Evolutionary conservation across 768 basidiomycete species (phyloP).

Genomic region (Auricularia sp.): DNA sequence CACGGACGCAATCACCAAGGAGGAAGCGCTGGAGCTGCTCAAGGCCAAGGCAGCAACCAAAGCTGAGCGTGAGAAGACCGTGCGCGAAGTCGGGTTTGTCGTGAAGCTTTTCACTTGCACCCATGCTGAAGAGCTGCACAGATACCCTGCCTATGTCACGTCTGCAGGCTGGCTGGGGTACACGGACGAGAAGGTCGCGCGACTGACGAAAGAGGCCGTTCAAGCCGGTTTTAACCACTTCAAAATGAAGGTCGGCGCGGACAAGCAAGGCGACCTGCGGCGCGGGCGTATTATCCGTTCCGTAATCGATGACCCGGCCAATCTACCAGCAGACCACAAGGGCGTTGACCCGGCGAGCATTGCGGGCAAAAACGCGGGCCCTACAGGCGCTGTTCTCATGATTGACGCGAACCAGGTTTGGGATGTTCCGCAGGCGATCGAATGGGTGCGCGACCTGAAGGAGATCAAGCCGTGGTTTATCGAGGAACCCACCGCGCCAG

Average conservation of each 20-base stretch:
- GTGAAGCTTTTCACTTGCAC: background rate
- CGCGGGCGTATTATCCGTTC: conserved; percentile 84
- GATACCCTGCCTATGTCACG: conserved; percentile 91
- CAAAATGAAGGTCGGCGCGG: conserved; percentile 96
- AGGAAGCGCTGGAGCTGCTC: conserved; percentile 78
- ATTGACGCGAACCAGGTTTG: conserved; percentile 96
- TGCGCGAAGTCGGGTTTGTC: conserved; percentile 53
- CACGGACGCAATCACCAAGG: conserved; percentile 83
- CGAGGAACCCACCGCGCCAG: conserved; percentile 88
- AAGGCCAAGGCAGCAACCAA: conserved; percentile 68
- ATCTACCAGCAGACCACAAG: conserved; percentile 50
- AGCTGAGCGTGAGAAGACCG: conserved; percentile 65
- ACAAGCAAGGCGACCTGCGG: conserved; percentile 71
- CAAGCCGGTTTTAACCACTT: conserved; percentile 91
- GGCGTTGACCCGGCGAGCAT: conserved; percentile 51
- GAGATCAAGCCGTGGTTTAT: conserved; percentile 92
- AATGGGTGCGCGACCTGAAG: conserved; percentile 73
- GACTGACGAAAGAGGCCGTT: conserved; percentile 79
- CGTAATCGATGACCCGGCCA: conserved; percentile 87
- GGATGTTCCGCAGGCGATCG: conserved; percentile 88
- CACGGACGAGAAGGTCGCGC: conserved; percentile 81
- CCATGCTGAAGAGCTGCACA: conserved; percentile 15
- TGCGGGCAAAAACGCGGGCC: conserved; percentile 85
- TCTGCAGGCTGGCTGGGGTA: conserved; percentile 93
- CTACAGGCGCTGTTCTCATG: conserved; percentile 91